Conservation (phyloP, 176 grass and related monocot genomes). For the Phoenix dactylifera region DNA sequence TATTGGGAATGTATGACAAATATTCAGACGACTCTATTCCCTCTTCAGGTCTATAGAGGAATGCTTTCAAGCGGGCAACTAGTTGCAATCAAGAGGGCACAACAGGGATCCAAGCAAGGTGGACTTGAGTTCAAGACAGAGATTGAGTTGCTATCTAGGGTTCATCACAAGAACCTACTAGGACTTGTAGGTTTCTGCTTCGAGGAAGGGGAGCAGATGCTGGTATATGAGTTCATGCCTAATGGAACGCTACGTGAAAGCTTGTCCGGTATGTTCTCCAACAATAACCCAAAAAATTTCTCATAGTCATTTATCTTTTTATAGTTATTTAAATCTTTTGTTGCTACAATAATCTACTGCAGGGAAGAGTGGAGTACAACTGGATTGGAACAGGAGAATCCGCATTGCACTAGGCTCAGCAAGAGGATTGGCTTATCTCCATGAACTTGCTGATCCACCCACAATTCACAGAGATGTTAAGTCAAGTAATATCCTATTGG, state of each 20-base stretch:
- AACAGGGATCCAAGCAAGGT: constrained; percentile 77
- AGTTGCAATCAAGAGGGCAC: constrained; percentile 86
- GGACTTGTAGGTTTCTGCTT: constrained; percentile 87
- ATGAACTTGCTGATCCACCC: constrained; percentile 91
- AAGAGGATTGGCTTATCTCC: constrained; percentile 76
- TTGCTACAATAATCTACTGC: constrained; percentile 5
- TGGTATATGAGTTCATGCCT: constrained; percentile 84
- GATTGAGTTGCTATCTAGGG: constrained; percentile 96
- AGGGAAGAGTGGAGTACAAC: constrained; percentile 70
- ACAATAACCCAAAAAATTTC: neutral
- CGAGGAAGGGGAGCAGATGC: constrained; percentile 94
- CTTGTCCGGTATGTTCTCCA: constrained; percentile 35
- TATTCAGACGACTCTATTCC: too few species aligned
- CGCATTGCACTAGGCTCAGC: constrained; percentile 64
- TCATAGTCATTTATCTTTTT: neutral
- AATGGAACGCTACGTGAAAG: constrained; percentile 77
- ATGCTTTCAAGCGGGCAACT: constrained; percentile 64
- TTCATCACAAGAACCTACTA: constrained; percentile 99
- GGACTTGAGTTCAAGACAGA: constrained; percentile 91
- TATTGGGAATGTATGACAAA: neutral
- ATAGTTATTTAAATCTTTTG: neutral
- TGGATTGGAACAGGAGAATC: constrained; percentile 83
- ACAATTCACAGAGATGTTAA: constrained; percentile 98
- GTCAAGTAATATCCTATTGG: constrained; percentile 86
- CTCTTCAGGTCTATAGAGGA: constrained; percentile 50